Conservation (phyloP, 441 rosid species). For the Metrosideros polymorpha region DNA sequence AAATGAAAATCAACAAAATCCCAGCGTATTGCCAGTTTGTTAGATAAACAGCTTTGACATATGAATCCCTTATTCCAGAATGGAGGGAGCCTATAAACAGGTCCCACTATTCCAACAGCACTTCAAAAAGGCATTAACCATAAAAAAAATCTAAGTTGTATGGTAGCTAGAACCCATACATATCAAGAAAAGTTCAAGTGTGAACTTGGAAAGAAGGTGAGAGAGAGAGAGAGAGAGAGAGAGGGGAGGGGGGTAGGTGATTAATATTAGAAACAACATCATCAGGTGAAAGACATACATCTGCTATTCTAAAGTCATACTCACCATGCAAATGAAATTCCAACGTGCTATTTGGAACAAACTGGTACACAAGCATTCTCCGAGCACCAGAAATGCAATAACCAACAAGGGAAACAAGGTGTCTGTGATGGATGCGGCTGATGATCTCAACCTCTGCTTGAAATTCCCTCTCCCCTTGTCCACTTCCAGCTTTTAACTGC, state of each 20-base stretch:
- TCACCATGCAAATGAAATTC: constrained; percentile 8
- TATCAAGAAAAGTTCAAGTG: background rate
- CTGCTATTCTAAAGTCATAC: background rate
- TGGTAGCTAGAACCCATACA: background rate
- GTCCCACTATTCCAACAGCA: background rate
- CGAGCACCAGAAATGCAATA: constrained; percentile 8
- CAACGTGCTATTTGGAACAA: background rate
- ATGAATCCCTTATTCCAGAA: background rate
- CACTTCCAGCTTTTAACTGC: constrained; percentile 5
- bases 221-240: background rate
- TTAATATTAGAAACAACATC: background rate
- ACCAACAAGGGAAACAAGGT: constrained; percentile 5
- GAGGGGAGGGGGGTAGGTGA: background rate
- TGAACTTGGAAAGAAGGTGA: background rate
- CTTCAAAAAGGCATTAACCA: background rate
- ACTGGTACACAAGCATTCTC: constrained; percentile 3
- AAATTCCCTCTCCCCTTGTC: constrained; percentile 7
- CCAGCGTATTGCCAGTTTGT: background rate
- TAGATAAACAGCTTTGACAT: background rate
- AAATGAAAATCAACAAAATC: background rate
- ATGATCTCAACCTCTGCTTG: constrained; percentile 10
- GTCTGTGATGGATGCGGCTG: constrained; percentile 1
- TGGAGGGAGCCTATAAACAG: background rate
- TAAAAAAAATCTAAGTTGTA: background rate
- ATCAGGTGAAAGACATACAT: background rate